phyloP scores from a whole-genome alignment of 1,284 basidiomycete genomes.

The Pisolithus thermaeus region DNA sequence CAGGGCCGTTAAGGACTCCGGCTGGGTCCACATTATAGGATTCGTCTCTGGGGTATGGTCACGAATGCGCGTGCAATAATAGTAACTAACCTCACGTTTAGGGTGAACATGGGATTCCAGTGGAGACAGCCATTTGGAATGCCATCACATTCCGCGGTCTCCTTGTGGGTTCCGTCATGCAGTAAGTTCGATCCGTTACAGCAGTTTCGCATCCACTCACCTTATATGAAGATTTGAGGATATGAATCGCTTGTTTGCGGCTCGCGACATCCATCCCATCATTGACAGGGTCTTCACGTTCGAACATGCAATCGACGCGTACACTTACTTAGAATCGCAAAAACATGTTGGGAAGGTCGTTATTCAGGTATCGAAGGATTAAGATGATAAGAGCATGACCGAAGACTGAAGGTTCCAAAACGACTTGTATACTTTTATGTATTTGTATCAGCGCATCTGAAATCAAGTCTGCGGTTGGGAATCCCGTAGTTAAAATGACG shows the following conservation, averaged over 20 bases:
- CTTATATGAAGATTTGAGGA: neutral
- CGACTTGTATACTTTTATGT: no score
- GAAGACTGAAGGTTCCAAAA: no score
- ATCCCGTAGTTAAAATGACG: no score
- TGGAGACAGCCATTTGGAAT: conserved; percentile 13
- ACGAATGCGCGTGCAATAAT: neutral
- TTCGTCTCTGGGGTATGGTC: conserved; percentile 34
- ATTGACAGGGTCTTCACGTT: conserved; percentile 50
- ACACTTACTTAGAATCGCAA: conserved; percentile 37
- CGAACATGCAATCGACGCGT: conserved; percentile 40
- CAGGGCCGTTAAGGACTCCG: conserved; percentile 36
- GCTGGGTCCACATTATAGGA: conserved; percentile 48
- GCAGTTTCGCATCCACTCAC: neutral
- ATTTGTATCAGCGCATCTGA: no score
- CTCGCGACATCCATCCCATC: conserved; percentile 41
- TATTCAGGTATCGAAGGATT: conserved; percentile 32
- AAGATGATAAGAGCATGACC: neutral
- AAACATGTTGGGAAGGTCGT: conserved; percentile 46
- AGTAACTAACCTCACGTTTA: conserved; percentile 5
- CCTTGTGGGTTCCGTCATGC: conserved; percentile 35
- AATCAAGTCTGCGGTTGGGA: no score
- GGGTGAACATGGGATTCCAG: conserved; percentile 27
- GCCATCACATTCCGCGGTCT: conserved; percentile 31
- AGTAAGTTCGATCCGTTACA: conserved; percentile 13
- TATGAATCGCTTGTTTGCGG: conserved; percentile 14